phyloP scores from a whole-genome alignment of 371 early-diverging fungal genomes.

The Dentiscutata heterogama region DNA sequence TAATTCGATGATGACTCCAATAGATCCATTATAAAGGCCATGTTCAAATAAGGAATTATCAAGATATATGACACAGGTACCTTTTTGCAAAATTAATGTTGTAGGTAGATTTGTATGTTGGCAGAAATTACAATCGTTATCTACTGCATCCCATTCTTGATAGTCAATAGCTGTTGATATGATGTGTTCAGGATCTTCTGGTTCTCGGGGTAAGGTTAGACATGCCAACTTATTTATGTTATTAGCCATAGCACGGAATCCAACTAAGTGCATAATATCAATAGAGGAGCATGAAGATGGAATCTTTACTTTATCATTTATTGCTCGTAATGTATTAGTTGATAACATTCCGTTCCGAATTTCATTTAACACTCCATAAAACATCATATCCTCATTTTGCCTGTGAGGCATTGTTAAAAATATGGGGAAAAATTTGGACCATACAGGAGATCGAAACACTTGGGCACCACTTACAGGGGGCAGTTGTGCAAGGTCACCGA shows the following conservation, averaged over 20 bases:
- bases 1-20: neutral
- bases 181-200: neutral
- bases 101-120: constrained; percentile 5
- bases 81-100: too few species aligned
- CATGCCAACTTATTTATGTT: neutral
- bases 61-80: neutral
- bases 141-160: neutral
- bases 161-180: neutral
- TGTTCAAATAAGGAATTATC: neutral
- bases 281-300: neutral
- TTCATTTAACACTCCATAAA: too few species aligned
- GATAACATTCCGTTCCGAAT: too few species aligned
- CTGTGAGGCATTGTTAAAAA: too few species aligned
- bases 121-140: neutral
- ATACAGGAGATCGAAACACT: too few species aligned
- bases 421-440: too few species aligned
- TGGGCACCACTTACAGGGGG: too few species aligned
- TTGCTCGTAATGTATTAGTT: too few species aligned
- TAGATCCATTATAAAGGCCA: too few species aligned
- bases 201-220: too few species aligned
- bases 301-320: neutral
- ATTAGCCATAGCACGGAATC: neutral
- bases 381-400: too few species aligned
- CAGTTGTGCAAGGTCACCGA: too few species aligned
- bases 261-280: neutral